These are phyloP conservation scores for Microsporum ferrugineum DNA, from an alignment of 2,329 filamentous ascomycete genomes.

Conservation along the genomic window DNA sequence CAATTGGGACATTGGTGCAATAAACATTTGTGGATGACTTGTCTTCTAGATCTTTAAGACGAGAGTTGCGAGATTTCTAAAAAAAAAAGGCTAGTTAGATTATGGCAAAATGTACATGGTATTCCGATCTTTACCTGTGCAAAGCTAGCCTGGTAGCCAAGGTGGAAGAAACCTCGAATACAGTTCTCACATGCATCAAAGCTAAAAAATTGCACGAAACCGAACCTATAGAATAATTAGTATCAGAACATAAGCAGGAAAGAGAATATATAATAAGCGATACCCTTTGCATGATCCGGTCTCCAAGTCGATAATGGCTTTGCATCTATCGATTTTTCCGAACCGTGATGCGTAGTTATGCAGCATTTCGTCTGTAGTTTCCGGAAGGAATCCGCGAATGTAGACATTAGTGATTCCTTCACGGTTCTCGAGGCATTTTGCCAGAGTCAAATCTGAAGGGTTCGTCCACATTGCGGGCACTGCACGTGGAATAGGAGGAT, in stretches of 20 bases:
- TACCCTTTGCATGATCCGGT: conserved; percentile 95
- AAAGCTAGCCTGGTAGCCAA: conserved; percentile 96
- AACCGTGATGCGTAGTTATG: conserved; percentile 75
- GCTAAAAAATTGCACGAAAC: conserved; percentile 89
- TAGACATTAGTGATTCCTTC: conserved; percentile 97
- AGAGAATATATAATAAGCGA: conserved; percentile 19
- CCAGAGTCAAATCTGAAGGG: conserved; percentile 76
- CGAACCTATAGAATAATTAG: conserved; percentile 55
- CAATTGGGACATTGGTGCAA: conserved; percentile 89
- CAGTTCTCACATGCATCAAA: conserved; percentile 85
- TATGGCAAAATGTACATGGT: conserved; percentile 1
- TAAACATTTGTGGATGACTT: conserved; percentile 88
- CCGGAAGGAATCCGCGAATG: conserved; percentile 88
- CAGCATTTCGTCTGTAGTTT: conserved; percentile 85
- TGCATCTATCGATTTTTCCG: conserved; percentile 88
- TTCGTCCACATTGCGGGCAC: conserved; percentile 78
- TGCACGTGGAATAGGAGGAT: conserved; percentile 74
- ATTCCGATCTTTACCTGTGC: conserved; percentile 54
- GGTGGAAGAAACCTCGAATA: conserved; percentile 86
- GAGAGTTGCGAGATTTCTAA: conserved; percentile 96
- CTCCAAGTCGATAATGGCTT: conserved; percentile 93
- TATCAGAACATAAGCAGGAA: background rate
- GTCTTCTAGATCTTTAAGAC: conserved; percentile 91
- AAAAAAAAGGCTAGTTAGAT: conserved; percentile 20
- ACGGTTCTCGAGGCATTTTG: conserved; percentile 88